Percentiles rank a stretch among this genome's conserved stretches.
These are phyloP conservation scores for Cyclotella sp. DNA, from an alignment of 108 stramenopile genomes.

Conservation along the genomic window DNA sequence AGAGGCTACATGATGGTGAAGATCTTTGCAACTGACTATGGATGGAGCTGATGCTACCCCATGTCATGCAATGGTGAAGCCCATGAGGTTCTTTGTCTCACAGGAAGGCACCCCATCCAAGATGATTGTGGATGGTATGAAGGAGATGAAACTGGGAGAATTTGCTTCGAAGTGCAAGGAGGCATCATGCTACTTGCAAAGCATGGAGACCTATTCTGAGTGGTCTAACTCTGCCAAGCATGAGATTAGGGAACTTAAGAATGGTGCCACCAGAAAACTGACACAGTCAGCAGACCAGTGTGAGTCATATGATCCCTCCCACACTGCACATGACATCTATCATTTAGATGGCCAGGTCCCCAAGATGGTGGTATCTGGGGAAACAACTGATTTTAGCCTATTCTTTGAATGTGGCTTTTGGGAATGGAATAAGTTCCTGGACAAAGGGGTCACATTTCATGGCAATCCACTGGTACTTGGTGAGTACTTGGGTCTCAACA, in stretches of 20 bases:
- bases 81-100: no score
- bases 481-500: conserved; percentile 34
- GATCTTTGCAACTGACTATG: conserved; percentile 30
- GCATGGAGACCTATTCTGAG: no score
- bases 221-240: no score
- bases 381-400: conserved; percentile 53
- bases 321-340: conserved; percentile 29
- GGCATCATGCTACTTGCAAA: no score
- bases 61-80: conserved; percentile 7
- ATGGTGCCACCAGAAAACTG: no score
- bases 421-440: conserved; percentile 38
- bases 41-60: conserved; percentile 37
- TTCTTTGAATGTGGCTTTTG: conserved; percentile 46
- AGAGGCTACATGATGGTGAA: conserved; percentile 34
- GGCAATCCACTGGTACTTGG: conserved; percentile 15
- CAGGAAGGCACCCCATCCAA: no score
- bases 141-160: no score
- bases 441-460: background rate
- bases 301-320: conserved; percentile 23
- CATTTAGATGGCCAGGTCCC: conserved; percentile 35
- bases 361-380: conserved; percentile 31
- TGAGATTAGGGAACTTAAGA: no score
- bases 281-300: background rate
- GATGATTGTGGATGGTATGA: conserved; percentile 22
- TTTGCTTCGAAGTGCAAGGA: no score